Evolutionary conservation across 2,329 filamentous ascomycete genomes (phyloP), one percentile per base, ranked within the genome.

Genomic region (Fusarium solani-melongenae): DNA sequence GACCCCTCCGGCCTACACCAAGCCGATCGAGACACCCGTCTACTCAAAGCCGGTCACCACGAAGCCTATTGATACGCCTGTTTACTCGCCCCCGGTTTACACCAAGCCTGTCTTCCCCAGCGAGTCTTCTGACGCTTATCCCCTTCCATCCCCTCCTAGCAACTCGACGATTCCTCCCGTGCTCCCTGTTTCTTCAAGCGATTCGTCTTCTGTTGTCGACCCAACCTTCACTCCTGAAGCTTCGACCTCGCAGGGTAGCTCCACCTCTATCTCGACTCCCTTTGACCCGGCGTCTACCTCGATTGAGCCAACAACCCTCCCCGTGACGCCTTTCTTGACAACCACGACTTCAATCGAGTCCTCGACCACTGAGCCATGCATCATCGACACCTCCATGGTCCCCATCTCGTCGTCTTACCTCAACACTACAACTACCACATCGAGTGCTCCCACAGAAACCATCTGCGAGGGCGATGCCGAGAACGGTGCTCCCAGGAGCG

Each of bases 301-400:
- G 58, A 61, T 31, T 61, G 66, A 55, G 11, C 44, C 55, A 11
- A 58, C 49, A 4, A 68, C 51, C 29, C 31, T 64, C 39, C 62
- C 46, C 22, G 67, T 62, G 41, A 72, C 73, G 1, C 64, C 73
- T 14, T 67, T 66, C 59, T 38, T 67, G 29, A 41, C 62, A 5
- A 53, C 53, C 6, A 27, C 70, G 14, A 62, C 67, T 17, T 29
- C 63, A 2, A 36, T 46, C n/a, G 53, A 51, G 46, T n/a, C 31
- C 6, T 57, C 53, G n/a, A 20, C 57, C 10, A 69, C 58, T 2
- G 65, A 73, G 46, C 69, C 71, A n/a, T 78, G 71, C 63, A 67
- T 82, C 64, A 83, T 83, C 63, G 81, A 83, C 69, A 81, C 81
- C 24, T 71, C 79, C 49, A 78, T 82, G 64, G 71, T 67, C 14